These are phyloP conservation scores for Dissophora globulifera DNA, from an alignment of 192 early-diverging fungal species.

Conservation along the genomic window DNA sequence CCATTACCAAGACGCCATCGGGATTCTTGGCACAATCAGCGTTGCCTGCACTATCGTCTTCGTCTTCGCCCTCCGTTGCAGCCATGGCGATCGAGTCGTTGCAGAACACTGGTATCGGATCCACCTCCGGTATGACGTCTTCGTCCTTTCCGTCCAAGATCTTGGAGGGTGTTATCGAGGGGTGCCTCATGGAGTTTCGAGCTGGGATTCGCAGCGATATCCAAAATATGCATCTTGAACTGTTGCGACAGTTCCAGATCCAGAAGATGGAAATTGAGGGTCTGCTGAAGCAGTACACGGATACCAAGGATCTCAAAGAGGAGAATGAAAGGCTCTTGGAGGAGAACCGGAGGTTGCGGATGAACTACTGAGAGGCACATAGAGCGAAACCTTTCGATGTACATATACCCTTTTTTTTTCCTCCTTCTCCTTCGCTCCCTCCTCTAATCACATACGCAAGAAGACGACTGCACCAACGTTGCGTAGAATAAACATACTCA, in stretches of 20 bases:
- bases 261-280: slow-evolving; percentile 74
- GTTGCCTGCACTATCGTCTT: neutral
- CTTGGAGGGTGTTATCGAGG: slow-evolving; percentile 68
- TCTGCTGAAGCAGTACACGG: slow-evolving; percentile 62
- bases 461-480: too few species aligned
- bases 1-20: neutral
- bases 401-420: too few species aligned
- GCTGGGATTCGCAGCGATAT: slow-evolving; percentile 66
- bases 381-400: neutral
- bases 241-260: slow-evolving; percentile 73
- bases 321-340: slow-evolving; percentile 63
- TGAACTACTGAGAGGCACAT: slow-evolving; percentile 52
- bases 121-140: too few species aligned
- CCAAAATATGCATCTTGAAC: slow-evolving; percentile 77
- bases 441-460: too few species aligned
- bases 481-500: too few species aligned
- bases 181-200: slow-evolving; percentile 68
- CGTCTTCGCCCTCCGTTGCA: neutral
- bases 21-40: too few species aligned
- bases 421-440: too few species aligned
- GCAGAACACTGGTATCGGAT: too few species aligned
- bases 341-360: slow-evolving; percentile 67
- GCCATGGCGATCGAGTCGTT: too few species aligned
- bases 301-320: slow-evolving; percentile 59
- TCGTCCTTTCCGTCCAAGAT: slow-evolving; percentile 50